Evolutionary conservation across 1,284 basidiomycete species (phyloP).

Genomic region (Moesziomyces parantarcticus): DNA sequence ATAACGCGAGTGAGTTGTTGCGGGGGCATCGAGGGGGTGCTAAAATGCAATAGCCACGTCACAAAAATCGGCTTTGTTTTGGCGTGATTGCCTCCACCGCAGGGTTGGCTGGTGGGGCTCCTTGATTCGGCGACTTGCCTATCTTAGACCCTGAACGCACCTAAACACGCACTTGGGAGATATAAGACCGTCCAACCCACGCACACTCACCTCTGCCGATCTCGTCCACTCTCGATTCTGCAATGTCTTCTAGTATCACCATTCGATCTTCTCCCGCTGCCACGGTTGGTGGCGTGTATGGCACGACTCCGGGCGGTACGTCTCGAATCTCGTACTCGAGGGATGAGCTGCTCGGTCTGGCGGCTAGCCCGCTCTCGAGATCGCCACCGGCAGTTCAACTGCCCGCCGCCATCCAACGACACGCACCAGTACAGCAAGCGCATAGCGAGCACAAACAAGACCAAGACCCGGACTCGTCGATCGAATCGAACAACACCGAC

Average conservation of each 20-base stretch:
- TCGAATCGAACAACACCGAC: not conserved
- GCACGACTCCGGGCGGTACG: conserved; percentile 52
- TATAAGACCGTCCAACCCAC: no score
- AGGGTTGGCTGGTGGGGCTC: no score
- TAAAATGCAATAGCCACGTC: no score
- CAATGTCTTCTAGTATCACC: conserved; percentile 22
- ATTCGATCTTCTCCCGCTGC: conserved; percentile 8
- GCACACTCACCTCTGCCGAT: no score
- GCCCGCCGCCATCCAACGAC: conserved; percentile 4
- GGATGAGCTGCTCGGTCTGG: conserved; percentile 52
- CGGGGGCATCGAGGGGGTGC: no score
- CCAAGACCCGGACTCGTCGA: not conserved
- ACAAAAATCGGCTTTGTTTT: no score
- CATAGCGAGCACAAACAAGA: not conserved
- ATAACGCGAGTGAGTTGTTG: no score
- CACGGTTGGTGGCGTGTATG: conserved; percentile 26
- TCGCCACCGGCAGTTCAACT: conserved; percentile 22
- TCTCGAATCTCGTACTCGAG: conserved; percentile 54
- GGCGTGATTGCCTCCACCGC: no score
- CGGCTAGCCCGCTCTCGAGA: conserved; percentile 40
- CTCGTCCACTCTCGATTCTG: not conserved
- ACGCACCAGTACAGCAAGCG: not conserved
- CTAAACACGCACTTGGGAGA: no score
- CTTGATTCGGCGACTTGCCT: no score
- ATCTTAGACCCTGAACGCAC: no score